Conservation (phyloP, 306 rosid species). For the Spatholobus suberectus region DNA sequence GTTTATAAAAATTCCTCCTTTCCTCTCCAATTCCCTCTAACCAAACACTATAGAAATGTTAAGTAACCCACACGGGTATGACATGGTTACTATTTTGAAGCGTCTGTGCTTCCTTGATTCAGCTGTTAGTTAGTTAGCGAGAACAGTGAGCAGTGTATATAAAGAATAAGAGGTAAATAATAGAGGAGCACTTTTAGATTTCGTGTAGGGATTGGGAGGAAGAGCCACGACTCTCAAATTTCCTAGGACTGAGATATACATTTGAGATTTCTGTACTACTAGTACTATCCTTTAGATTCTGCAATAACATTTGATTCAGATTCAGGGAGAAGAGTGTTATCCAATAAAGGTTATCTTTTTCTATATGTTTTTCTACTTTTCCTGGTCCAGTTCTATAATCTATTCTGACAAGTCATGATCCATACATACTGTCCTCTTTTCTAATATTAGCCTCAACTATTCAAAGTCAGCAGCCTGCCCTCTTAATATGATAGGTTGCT, state of each 20-base stretch:
- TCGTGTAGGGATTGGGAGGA: not conserved
- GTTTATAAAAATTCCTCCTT: too few species aligned
- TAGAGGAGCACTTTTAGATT: not conserved
- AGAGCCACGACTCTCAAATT: not conserved
- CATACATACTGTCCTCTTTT: not conserved
- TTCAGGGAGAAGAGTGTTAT: not conserved
- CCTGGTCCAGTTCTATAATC: not conserved
- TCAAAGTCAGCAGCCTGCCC: constrained; percentile 3
- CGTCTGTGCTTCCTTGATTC: not conserved
- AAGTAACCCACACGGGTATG: not conserved
- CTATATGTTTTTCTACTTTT: not conserved
- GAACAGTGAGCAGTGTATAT: not conserved
- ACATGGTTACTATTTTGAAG: not conserved
- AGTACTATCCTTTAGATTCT: not conserved
- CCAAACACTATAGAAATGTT: not conserved
- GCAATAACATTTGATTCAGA: not conserved
- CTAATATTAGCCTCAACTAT: not conserved
- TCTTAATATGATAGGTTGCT: not conserved
- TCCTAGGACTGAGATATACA: not conserved
- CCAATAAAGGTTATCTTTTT: not conserved
- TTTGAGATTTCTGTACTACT: not conserved
- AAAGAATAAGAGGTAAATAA: not conserved
- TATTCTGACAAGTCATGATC: not conserved
- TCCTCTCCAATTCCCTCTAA: not conserved
- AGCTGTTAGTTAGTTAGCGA: not conserved